phyloP scores from a whole-genome alignment of 345 rosid genomes.

The Dipteronia sinensis region DNA sequence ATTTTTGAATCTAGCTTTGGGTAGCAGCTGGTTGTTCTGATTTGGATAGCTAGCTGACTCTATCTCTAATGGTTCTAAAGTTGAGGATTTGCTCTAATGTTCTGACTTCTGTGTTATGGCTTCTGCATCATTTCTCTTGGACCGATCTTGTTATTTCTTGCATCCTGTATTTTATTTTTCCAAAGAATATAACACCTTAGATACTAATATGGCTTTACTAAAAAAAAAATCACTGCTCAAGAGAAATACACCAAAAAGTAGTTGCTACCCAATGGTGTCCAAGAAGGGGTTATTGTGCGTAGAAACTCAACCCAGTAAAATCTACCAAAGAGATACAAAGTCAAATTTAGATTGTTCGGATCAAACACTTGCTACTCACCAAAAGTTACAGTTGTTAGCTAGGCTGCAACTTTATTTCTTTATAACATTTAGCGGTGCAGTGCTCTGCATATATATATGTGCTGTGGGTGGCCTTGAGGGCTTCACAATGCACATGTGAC shows the following conservation, averaged over 20 bases:
- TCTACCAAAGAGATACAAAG: background rate
- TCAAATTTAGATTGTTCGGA: background rate
- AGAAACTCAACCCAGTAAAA: background rate
- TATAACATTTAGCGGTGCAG: background rate
- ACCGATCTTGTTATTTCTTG: background rate
- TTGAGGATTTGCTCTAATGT: background rate
- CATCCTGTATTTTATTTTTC: too few species aligned
- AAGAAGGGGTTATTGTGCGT: background rate
- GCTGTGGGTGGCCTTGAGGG: background rate
- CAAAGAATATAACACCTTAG: too few species aligned
- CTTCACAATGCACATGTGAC: too few species aligned
- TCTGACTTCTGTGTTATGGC: background rate
- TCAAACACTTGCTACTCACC: background rate
- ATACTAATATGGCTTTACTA: too few species aligned
- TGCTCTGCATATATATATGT: background rate
- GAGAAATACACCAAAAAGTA: too few species aligned
- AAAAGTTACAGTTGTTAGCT: background rate
- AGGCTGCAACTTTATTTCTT: background rate
- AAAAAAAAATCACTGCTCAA: too few species aligned
- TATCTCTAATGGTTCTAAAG: background rate
- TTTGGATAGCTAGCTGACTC: background rate
- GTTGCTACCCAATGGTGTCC: background rate
- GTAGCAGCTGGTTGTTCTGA: background rate
- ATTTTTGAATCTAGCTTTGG: background rate
- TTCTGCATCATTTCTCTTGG: background rate